Evolutionary conservation across 768 basidiomycete genomes (phyloP).

Genomic region (Epithele typhae): DNA sequence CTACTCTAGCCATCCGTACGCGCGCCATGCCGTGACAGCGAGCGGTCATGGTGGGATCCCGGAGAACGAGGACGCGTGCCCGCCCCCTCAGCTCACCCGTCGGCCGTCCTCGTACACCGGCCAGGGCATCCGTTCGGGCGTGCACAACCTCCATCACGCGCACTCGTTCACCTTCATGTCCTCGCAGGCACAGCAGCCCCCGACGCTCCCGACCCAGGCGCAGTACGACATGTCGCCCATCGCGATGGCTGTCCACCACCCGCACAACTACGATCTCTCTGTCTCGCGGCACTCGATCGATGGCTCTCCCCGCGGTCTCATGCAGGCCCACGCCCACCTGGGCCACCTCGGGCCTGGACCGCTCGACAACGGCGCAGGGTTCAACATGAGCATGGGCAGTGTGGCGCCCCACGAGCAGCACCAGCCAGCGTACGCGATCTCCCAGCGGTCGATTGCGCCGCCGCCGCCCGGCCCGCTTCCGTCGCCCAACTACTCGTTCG

Average conservation of each 20-base stretch:
- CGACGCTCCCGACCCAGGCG: background rate
- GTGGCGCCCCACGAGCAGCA: background rate
- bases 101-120: constrained; percentile 2
- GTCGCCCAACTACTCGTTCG: constrained; percentile 25
- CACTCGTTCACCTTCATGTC: constrained; percentile 12
- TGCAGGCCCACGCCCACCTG: constrained; percentile 4
- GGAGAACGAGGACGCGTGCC: constrained; percentile 1
- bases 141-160: constrained; percentile 4
- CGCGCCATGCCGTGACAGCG: constrained; percentile 19
- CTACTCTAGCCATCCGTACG: constrained; percentile 23
- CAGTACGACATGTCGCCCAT: constrained; percentile 12
- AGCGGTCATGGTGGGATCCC: constrained; percentile 9
- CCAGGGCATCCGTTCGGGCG: constrained; percentile 1
- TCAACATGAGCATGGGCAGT: background rate
- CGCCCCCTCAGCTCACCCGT: constrained; percentile 2
- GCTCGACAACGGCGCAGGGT: background rate
- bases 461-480: constrained; percentile 25
- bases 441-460: constrained; percentile 15
- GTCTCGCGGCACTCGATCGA: constrained; percentile 12
- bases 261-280: constrained; percentile 10
- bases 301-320: constrained; percentile 9
- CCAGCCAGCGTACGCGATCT: constrained; percentile 8
- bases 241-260: background rate
- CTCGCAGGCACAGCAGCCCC: constrained; percentile 5
- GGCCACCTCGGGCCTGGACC: too few relatives aligned